phyloP scores from a whole-genome alignment of 192 early-diverging fungal genomes.

The Backusella psychrophila region DNA sequence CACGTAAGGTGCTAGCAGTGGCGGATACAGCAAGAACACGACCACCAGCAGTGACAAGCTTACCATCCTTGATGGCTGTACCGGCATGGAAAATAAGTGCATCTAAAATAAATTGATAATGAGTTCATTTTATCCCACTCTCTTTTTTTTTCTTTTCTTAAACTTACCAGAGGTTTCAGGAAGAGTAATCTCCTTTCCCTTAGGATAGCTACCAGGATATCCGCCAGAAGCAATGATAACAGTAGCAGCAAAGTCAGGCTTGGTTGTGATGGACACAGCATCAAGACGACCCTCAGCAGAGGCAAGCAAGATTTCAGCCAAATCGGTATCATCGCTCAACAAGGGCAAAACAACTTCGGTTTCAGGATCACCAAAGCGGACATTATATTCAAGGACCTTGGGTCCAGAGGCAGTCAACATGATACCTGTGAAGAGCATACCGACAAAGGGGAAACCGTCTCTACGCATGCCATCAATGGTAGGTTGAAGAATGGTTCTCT shows the following conservation, averaged over 20 bases:
- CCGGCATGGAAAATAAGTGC: constrained; percentile 92
- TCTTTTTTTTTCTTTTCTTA: neutral
- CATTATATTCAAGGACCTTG: constrained; percentile 98
- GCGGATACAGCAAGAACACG: constrained; percentile 94
- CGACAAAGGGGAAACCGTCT: constrained; percentile 96
- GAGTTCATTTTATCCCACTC: constrained; percentile 23
- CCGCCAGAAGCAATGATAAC: constrained; percentile 92
- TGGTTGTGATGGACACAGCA: constrained; percentile 73
- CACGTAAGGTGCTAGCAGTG: constrained; percentile 65
- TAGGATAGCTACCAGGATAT: constrained; percentile 88
- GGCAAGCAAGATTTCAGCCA: constrained; percentile 86
- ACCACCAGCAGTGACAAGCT: constrained; percentile 86
- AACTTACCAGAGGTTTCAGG: constrained; percentile 24
- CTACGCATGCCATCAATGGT: constrained; percentile 96
- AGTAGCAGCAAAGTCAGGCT: constrained; percentile 79
- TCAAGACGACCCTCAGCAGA: constrained; percentile 90
- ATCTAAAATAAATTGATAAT: constrained; percentile 23
- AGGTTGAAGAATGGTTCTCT: constrained; percentile 81
- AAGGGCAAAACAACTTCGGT: constrained; percentile 95
- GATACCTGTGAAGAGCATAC: constrained; percentile 93
- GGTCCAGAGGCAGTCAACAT: constrained; percentile 92
- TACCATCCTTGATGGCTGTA: constrained; percentile 56
- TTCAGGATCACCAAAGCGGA: constrained; percentile 98
- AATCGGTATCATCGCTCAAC: constrained; percentile 77
- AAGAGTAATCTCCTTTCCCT: constrained; percentile 76